These are phyloP conservation scores for Geranium rotundifolium DNA, from an alignment of 345 rosid species.

Conservation along the genomic window DNA sequence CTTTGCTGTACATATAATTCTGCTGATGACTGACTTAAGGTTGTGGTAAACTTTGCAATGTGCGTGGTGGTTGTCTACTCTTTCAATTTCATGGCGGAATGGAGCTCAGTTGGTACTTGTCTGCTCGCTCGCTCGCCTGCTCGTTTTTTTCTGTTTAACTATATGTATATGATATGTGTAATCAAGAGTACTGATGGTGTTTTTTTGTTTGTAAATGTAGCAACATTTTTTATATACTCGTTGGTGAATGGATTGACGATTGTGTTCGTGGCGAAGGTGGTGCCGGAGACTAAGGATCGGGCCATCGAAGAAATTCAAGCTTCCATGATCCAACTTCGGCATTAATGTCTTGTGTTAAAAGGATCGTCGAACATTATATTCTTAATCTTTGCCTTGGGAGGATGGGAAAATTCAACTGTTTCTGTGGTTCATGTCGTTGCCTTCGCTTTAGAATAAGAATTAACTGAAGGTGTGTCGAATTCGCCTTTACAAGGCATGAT, in stretches of 20 bases:
- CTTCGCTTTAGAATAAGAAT: too few species aligned
- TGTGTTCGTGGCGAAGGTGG: slow-evolving; percentile 33
- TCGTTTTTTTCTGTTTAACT: neutral
- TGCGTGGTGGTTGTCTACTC: slow-evolving; percentile 37
- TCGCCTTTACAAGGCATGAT: too few species aligned
- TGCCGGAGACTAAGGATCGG: slow-evolving; percentile 57
- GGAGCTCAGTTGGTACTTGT: slow-evolving; percentile 40
- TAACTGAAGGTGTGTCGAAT: too few species aligned
- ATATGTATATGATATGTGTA: neutral
- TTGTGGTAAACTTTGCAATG: slow-evolving; percentile 30
- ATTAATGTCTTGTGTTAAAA: too few species aligned
- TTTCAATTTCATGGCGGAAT: slow-evolving; percentile 41
- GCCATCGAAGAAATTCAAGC: slow-evolving; percentile 51
- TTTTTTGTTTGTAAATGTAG: slow-evolving; percentile 13
- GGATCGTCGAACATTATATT: too few species aligned
- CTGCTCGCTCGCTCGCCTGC: neutral
- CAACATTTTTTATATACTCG: slow-evolving; percentile 46
- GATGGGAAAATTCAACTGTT: too few species aligned
- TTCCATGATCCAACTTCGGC: neutral
- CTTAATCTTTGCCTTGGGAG: too few species aligned
- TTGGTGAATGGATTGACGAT: slow-evolving; percentile 12
- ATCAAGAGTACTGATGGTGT: neutral
- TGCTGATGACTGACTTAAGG: neutral
- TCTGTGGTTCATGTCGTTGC: too few species aligned
- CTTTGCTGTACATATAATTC: neutral